Base-by-base conservation (phyloP, 306 rosid genomes). In the Alnus rubra region DNA sequence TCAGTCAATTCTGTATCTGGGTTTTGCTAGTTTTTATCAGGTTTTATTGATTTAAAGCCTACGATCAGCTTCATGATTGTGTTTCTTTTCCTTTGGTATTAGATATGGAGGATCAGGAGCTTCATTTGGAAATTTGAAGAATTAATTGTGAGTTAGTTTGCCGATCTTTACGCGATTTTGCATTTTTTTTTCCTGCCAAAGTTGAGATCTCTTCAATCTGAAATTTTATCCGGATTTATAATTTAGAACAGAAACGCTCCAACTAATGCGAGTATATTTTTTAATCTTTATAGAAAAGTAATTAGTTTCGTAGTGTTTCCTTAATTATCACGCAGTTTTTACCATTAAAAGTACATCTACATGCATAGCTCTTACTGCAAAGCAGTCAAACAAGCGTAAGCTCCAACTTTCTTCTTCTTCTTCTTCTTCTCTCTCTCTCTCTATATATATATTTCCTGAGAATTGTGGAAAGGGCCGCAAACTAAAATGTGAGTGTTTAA, bases 51-150 rank as follows among this genome's bases (percentile, higher is more conserved):
- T 62, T 72, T 62, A 28, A 59, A 16, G n/a, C 58, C 58, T 52
- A 13, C 15, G 18, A 52, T 30, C 18, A 13, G 44, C 45, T 63
- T 31, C 45, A 33, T 33, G 2, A 35, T 2, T 63, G 69, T 63
- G 28, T 63, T 63, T 35, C 44, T 33, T 35, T 14, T 63, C 39
- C 69, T 63, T 6, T 63, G 56, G 18, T 23, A 7, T 19, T 39
- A 78, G 75, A 74, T 19, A 16, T 78, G 59, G 51, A 6, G 65
- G 33, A 78, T 69, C 59, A 23, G 31, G 48, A 69, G 35, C 55
- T 77, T 52, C 74, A 18, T 64, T 52, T 76, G 74, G 48, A 35
- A 14, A 45, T 42, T 2, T 52, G 23, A 68, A 44, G 71, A 51
- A 50, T 30, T 70, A 45, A 62, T 59, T 70, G 50, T 53, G 58